These are phyloP conservation scores for Cruciata laevipes DNA, from an alignment of 257 asterid genomes.

Conservation along the genomic window DNA sequence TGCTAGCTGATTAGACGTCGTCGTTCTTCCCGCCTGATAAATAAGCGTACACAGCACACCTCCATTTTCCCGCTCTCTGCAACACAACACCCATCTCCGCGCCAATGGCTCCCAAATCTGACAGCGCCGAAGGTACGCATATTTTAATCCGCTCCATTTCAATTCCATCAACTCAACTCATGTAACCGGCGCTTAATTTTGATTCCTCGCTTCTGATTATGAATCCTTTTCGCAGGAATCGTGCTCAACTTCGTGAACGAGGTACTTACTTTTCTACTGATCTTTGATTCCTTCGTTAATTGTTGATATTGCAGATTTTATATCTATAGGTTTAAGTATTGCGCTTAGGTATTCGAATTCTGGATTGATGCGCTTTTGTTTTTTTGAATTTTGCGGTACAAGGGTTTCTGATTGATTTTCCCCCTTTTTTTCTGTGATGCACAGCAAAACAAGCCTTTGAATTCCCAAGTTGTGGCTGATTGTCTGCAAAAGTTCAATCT, in stretches of 20 bases:
- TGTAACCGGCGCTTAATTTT: not conserved
- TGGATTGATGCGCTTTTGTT: not conserved
- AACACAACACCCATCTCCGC: not conserved
- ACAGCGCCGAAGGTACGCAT: constrained; percentile 62
- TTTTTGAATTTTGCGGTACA: not conserved
- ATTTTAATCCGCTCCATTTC: not conserved
- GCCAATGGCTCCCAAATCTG: constrained; percentile 84
- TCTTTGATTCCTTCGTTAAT: not conserved
- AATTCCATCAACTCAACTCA: not conserved
- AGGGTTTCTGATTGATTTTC: not conserved
- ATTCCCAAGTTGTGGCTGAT: constrained; percentile 52
- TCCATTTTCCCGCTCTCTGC: constrained; percentile 36
- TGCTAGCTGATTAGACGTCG: not conserved
- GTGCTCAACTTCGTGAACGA: constrained; percentile 89
- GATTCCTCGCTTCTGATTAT: not conserved
- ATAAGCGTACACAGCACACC: not conserved
- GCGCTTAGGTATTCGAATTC: not conserved
- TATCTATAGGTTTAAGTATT: not conserved
- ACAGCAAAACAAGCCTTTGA: constrained; percentile 55
- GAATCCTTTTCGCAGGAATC: constrained; percentile 43
- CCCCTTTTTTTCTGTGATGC: constrained; percentile 2
- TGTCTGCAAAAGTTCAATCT: constrained; percentile 51
- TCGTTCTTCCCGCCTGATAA: not conserved
- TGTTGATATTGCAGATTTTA: not conserved
- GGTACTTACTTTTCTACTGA: constrained; percentile 27